These are phyloP conservation scores for Flagelloscypha sp. DNA, from an alignment of 768 basidiomycete species.

Conservation along the genomic window DNA sequence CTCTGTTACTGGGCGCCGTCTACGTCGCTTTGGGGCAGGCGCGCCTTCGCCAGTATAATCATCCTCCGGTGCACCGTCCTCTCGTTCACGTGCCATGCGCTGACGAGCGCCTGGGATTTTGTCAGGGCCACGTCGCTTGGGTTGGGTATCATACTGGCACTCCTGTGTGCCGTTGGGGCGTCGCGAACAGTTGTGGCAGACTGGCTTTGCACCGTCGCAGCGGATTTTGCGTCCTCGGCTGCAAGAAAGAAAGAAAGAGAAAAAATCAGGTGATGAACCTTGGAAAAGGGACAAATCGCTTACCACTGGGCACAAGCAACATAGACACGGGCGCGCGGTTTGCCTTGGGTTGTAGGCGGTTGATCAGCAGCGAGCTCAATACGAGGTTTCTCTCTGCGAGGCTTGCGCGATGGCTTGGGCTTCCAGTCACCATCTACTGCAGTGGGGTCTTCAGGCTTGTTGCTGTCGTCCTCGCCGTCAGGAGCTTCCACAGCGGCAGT, in stretches of 20 bases:
- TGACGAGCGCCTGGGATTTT: conserved; percentile 74
- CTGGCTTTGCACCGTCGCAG: conserved; percentile 73
- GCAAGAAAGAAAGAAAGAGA: conserved; percentile 9
- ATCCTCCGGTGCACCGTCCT: conserved; percentile 26
- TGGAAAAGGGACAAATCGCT: conserved; percentile 11
- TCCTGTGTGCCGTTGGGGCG: conserved; percentile 34
- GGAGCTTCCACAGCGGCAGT: conserved; percentile 9
- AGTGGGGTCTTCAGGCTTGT: not conserved
- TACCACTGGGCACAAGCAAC: conserved; percentile 78
- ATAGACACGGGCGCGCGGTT: conserved; percentile 63
- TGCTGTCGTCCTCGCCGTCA: conserved; percentile 11
- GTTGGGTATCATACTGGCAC: conserved; percentile 62
- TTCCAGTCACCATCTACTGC: no score
- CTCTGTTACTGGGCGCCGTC: no score
- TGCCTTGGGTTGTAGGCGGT: conserved; percentile 77
- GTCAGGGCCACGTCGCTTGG: conserved; percentile 77
- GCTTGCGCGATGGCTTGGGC: conserved; percentile 21
- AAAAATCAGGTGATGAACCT: conserved; percentile 5
- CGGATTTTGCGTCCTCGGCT: conserved; percentile 76
- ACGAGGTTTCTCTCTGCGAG: conserved; percentile 45
- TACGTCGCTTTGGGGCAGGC: conserved; percentile 30
- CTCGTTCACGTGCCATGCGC: conserved; percentile 38
- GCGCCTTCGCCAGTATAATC: conserved; percentile 18
- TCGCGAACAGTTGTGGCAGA: conserved; percentile 65
- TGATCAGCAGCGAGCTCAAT: conserved; percentile 70